Base-by-base conservation (phyloP, 192 early-diverging fungal species). In the Entomortierella parvispora region DNA sequence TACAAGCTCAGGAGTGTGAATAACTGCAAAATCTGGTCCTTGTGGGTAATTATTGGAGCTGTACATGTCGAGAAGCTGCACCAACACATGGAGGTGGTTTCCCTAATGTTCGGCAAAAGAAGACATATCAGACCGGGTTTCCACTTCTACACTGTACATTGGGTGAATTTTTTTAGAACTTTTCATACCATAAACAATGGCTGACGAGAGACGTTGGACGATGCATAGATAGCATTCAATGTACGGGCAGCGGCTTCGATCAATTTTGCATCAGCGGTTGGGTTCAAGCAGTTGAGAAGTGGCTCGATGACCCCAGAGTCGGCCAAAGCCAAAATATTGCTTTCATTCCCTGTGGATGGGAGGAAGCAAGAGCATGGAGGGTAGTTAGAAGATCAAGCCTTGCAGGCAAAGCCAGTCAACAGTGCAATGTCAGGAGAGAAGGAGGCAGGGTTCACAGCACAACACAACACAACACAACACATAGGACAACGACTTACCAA, bases 241-340 rank as follows among this genome's bases (percentile, higher is more conserved):
- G 91, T 90, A 29, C 92, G 62, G 10, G 89, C 85, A 11, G 84
- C 66, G 1, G 92, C 89, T 60, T 94, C 92, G 15, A 93, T 80
- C 46, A 92, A 52, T 43, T 85, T 84, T 11, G 83, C 69, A 55
- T 83, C 74, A 23, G 69, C 81, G 40, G 49, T 50, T 56, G 43
- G 58, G 53, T 55, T 72, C 82, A 81, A 60, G 26, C 50, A 68
- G 80, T 82, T 79, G 11, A 91, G 81, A 20, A 92, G 69, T 8
- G 88, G 90, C 31, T 69, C 61, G 11, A 90, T 58, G 5, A 85
- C 88, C n/a, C 84, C 88, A 22, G 90, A 81, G 44, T 78, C 69
- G 7, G 88, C 84, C 29, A 93, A 58, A 17, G 84, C 71, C 6
- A 79, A 57, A 26, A 91, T 87, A 80, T 92, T 87, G 34, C 80